Base-by-base conservation (phyloP, 2,329 filamentous ascomycete genomes). In the Lasiodiplodia hormozganensis region DNA sequence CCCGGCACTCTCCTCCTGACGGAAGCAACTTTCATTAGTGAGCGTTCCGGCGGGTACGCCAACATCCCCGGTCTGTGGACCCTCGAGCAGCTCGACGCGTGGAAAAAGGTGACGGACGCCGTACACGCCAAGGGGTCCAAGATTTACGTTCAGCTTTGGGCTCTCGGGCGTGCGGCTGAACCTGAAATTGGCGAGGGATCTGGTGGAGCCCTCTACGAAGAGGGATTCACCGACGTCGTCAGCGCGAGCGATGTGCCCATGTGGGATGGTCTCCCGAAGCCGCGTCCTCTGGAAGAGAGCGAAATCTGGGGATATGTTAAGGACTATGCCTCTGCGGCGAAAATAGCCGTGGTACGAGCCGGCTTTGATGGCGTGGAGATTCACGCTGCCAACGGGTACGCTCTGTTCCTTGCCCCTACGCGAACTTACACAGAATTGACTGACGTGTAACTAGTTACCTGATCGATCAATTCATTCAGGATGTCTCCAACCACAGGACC, bases 341-440 rank as follows among this genome's bases (percentile, higher is more conserved):
- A 80, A 72, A 81, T 80, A 53, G 81, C 82, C 0, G 73, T 84
- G 5, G 76, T 79, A 10, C 16, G 60, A 5, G 86, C 85, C 4
- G 86, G 86, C 0, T 86, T 89, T 70, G 90, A 92, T 73, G 87
- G 87, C 3, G 84, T 92, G n/a, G 90, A 84, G 70, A 77, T 84
- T 11, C 82, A 84, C 70, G 82, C 76, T 31, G 88, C 88, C 1
- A 89, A 91, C 72, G 89, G 89, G 47, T 51, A 21, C 1, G 47
- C 7, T 51, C 28, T 28, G 28, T 28, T 7, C 5, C 7, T 7
- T 7, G 28, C 28, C 5, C 28, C 5, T 7, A 1, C 28, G 5
- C 6, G 4, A 1, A 6, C 28, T 7, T 28, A 28, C 10, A 10
- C 14, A 21, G 21, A 10, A 8, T 51, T 16, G 18, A 21, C 14